These are phyloP conservation scores for Exobasidium cylindrosporum DNA, from an alignment of 1,284 basidiomycete species.

Conservation along the genomic window DNA sequence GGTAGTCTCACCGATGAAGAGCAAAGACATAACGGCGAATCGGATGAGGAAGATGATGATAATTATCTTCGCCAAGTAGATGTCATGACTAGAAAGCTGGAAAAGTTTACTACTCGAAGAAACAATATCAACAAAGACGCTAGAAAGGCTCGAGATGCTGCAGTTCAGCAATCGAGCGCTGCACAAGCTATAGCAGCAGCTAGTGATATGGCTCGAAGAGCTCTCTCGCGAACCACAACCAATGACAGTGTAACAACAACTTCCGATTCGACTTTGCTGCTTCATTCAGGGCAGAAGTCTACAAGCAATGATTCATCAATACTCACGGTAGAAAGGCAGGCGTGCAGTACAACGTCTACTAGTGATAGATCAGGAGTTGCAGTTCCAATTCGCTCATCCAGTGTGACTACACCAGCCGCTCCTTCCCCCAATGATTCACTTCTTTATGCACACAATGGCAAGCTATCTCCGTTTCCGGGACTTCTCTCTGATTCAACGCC, in stretches of 20 bases:
- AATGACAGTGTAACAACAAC: neutral
- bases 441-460: conserved; percentile 25
- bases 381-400: too few relatives aligned
- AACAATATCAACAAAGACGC: neutral
- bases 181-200: conserved; percentile 2
- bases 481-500: too few relatives aligned
- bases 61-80: conserved; percentile 29
- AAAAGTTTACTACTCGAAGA: neutral
- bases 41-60: conserved; percentile 22
- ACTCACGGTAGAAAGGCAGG: too few relatives aligned
- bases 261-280: neutral
- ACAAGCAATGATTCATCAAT: too few relatives aligned
- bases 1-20: neutral
- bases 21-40: neutral
- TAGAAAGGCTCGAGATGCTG: neutral
- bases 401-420: too few relatives aligned
- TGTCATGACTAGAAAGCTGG: conserved; percentile 30
- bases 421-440: too few relatives aligned
- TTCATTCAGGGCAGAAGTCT: too few relatives aligned
- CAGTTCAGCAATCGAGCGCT: conserved; percentile 6
- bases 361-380: too few relatives aligned
- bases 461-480: conserved; percentile 39
- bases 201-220: neutral
- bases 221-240: neutral
- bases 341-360: too few relatives aligned